These are phyloP conservation scores for Rhizophagus clarus DNA, from an alignment of 192 early-diverging fungal genomes.

Conservation along the genomic window DNA sequence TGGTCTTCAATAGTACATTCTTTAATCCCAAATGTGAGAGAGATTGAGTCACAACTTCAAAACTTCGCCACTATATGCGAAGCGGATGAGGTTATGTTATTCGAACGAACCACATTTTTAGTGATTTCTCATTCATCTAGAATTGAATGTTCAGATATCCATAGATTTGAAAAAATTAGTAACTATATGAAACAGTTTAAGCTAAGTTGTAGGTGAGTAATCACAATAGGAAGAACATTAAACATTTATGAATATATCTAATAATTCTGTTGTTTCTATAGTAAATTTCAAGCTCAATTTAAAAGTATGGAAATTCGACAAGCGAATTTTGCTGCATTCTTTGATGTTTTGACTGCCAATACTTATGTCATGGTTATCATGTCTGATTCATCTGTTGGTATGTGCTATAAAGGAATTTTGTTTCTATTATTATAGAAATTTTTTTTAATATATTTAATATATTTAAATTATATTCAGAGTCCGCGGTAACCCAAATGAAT, in stretches of 20 bases:
- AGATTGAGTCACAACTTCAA: constrained; percentile 76
- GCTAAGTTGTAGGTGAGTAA: constrained; percentile 69
- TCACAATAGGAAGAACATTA: constrained; percentile 38
- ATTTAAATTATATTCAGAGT: constrained; percentile 54
- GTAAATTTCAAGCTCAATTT: constrained; percentile 82
- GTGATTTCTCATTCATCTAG: constrained; percentile 83
- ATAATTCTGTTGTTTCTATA: constrained; percentile 32
- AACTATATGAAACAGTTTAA: constrained; percentile 95
- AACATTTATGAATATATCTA: too few relatives aligned
- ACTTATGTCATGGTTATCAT: constrained; percentile 89
- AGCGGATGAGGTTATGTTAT: constrained; percentile 92
- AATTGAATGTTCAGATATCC: constrained; percentile 62
- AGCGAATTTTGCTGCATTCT: constrained; percentile 71
- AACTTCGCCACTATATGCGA: constrained; percentile 85
- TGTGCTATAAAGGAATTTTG: constrained; percentile 38
- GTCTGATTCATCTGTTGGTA: constrained; percentile 82
- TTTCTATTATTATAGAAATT: neutral
- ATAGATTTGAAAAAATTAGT: constrained; percentile 88
- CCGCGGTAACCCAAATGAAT: constrained; percentile 79
- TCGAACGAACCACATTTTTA: constrained; percentile 94
- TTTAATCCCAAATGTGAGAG: constrained; percentile 89
- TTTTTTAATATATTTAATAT: too few relatives aligned
- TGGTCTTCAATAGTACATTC: constrained; percentile 98
- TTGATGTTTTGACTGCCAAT: constrained; percentile 82
- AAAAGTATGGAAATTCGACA: constrained; percentile 86